Conservation (phyloP, 305 asterid species). For the Salvia sclarea region DNA sequence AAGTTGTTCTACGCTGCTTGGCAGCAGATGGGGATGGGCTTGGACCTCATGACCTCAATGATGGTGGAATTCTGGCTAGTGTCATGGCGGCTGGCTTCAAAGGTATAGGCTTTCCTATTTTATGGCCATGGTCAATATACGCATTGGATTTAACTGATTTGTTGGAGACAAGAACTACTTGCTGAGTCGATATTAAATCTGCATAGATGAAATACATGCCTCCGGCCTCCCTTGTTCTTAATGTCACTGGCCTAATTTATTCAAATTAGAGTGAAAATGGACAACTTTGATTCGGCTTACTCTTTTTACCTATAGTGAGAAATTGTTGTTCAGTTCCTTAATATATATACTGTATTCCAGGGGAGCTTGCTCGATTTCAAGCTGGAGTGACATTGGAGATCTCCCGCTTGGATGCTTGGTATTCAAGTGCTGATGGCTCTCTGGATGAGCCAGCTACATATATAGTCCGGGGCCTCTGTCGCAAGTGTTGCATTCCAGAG, state of each 20-base stretch:
- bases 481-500: constrained; percentile 97
- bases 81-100: constrained; percentile 91
- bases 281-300: constrained; percentile 5
- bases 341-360: constrained; percentile 48
- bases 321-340: background rate
- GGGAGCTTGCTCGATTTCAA: constrained; percentile 90
- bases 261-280: constrained; percentile 11
- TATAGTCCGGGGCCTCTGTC: constrained; percentile 91
- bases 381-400: constrained; percentile 93
- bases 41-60: constrained; percentile 72
- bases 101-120: constrained; percentile 50
- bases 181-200: background rate
- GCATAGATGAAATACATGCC: background rate
- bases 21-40: constrained; percentile 91
- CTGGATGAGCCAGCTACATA: constrained; percentile 81
- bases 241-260: constrained; percentile 5
- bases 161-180: background rate
- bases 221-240: no score
- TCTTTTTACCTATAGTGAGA: constrained; percentile 8
- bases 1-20: constrained; percentile 82
- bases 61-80: constrained; percentile 88
- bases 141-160: constrained; percentile 16
- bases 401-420: constrained; percentile 92
- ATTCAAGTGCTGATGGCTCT: constrained; percentile 74
- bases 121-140: constrained; percentile 9